These are phyloP conservation scores for Symmetrospora coprosmae DNA, from an alignment of 768 basidiomycete genomes.

Conservation along the genomic window DNA sequence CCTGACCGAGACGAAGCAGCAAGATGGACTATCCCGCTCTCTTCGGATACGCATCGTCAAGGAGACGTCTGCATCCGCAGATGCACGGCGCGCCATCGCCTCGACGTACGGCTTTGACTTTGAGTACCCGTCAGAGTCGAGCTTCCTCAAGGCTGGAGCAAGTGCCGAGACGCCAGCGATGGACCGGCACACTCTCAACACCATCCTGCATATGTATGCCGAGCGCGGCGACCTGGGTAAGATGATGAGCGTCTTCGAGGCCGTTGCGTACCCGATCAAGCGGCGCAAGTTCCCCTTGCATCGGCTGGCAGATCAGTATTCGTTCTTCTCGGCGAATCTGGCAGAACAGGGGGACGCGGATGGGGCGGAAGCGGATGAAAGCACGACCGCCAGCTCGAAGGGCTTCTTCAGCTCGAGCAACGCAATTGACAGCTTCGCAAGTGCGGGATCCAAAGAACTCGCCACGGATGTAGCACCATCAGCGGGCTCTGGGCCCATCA, in stretches of 20 bases:
- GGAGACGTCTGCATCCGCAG: not conserved
- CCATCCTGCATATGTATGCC: not conserved
- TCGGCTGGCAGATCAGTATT: not conserved
- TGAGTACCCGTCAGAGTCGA: not conserved
- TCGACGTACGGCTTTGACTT: not conserved
- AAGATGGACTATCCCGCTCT: not conserved
- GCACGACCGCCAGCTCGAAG: too few species aligned
- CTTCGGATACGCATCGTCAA: slow-evolving; percentile 2
- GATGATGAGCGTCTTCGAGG: slow-evolving; percentile 15
- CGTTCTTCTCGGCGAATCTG: slow-evolving; percentile 5
- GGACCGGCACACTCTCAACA: slow-evolving; percentile 5
- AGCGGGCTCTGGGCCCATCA: too few species aligned
- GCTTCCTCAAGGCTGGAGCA: too few species aligned
- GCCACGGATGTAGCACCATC: too few species aligned
- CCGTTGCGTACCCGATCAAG: not conserved
- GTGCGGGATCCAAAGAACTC: too few species aligned
- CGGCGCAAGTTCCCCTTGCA: not conserved
- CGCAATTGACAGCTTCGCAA: too few species aligned
- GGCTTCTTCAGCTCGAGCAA: too few species aligned
- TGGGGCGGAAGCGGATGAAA: too few species aligned
- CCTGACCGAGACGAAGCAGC: not conserved
- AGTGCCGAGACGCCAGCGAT: too few species aligned
- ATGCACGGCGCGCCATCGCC: not conserved
- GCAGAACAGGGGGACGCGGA: not conserved
- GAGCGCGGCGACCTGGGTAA: not conserved